phyloP scores from a whole-genome alignment of 768 basidiomycete genomes.

The Suillus lakei region DNA sequence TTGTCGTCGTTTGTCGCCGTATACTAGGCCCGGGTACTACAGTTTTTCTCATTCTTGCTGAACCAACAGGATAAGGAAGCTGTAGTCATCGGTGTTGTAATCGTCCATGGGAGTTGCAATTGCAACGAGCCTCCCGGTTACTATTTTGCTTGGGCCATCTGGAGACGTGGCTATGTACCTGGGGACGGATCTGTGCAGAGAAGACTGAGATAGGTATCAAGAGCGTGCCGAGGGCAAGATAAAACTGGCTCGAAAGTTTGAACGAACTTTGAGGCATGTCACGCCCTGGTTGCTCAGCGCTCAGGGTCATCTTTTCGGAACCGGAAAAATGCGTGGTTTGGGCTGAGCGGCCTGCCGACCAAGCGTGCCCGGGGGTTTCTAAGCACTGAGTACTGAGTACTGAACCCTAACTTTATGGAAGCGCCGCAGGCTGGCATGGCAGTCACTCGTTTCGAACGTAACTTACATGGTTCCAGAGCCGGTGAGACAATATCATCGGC shows the following conservation, averaged over 20 bases:
- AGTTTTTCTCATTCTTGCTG: neutral
- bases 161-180: neutral
- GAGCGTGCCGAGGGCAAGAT: neutral
- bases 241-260: too few relatives aligned
- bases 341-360: neutral
- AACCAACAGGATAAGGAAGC: neutral
- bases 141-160: neutral
- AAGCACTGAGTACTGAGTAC: neutral
- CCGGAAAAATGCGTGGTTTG: neutral
- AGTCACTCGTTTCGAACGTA: neutral
- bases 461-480: neutral
- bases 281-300: neutral
- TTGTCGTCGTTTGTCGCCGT: too few relatives aligned
- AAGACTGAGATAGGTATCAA: neutral
- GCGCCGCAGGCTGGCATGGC: neutral
- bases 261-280: neutral
- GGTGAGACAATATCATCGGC: neutral
- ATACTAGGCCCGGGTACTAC: neutral
- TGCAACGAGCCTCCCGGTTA: neutral
- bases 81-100: neutral
- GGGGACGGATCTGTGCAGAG: neutral
- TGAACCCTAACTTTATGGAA: neutral
- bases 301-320: neutral
- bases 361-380: neutral
- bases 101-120: neutral